These are phyloP conservation scores for Crataegus laevigata DNA, from an alignment of 306 rosid species.

Conservation along the genomic window DNA sequence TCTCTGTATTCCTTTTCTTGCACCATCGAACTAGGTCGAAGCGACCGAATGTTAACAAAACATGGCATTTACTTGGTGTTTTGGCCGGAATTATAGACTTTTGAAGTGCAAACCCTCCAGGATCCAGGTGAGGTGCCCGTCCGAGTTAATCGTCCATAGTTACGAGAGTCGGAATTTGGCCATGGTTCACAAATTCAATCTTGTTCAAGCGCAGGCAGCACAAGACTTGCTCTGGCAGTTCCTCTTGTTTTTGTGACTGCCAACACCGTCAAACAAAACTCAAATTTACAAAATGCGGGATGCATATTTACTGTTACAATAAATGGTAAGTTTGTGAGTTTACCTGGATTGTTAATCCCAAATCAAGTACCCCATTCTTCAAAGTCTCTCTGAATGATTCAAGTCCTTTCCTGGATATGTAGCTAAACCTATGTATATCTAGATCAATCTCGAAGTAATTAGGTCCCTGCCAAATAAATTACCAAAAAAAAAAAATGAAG, in stretches of 20 bases:
- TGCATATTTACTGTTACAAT: background rate
- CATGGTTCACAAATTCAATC: slow-evolving; percentile 68
- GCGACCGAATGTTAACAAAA: background rate
- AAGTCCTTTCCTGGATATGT: slow-evolving; percentile 86
- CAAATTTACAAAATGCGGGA: background rate
- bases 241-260: slow-evolving; percentile 89
- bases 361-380: slow-evolving; percentile 56
- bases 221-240: slow-evolving; percentile 78
- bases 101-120: background rate
- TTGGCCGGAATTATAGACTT: background rate
- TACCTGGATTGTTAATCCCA: slow-evolving; percentile 95
- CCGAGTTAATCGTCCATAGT: slow-evolving; percentile 29
- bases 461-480: slow-evolving; percentile 47
- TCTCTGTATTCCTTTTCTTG: background rate
- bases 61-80: background rate
- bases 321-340: background rate
- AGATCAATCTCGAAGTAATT: slow-evolving; percentile 90
- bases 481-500: background rate
- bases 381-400: slow-evolving; percentile 72
- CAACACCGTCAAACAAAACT: background rate
- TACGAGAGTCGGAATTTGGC: slow-evolving; percentile 77
- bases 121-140: background rate
- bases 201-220: slow-evolving; percentile 76
- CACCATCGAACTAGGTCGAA: background rate
- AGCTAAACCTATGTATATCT: slow-evolving; percentile 90